Evolutionary conservation across 352 stramenopile genomes (phyloP).

Genomic region (Phytophthora tubulina): DNA sequence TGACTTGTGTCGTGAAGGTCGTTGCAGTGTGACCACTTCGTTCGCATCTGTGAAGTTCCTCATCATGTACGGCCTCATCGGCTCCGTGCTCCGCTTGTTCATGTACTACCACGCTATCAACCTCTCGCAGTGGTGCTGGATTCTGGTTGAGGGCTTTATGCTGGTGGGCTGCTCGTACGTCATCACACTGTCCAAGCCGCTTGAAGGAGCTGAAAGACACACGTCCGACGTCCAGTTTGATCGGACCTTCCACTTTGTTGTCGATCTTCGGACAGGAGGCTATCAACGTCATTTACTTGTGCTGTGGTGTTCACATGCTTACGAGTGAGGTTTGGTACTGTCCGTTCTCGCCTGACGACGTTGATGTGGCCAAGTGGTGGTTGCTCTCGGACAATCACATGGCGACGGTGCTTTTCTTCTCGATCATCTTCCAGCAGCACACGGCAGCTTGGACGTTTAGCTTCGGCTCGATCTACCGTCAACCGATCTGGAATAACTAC

Average conservation of each 20-base stretch:
- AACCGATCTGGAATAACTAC: constrained; percentile 57
- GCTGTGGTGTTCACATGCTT: constrained; percentile 43
- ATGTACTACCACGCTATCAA: constrained; percentile 79
- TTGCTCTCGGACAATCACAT: constrained; percentile 57
- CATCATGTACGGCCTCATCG: constrained; percentile 89
- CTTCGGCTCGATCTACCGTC: constrained; percentile 57
- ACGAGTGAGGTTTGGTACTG: constrained; percentile 53
- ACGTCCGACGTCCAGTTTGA: constrained; percentile 64
- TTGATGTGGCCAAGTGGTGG: constrained; percentile 59
- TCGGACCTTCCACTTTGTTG: constrained; percentile 59
- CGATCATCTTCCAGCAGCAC: constrained; percentile 46
- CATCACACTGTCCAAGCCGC: constrained; percentile 75
- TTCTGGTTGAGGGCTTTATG: constrained; percentile 72
- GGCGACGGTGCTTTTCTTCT: constrained; percentile 42
- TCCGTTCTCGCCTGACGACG: constrained; percentile 48
- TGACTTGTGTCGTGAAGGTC: constrained; percentile 88
- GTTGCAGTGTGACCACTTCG: constrained; percentile 87
- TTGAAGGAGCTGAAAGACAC: constrained; percentile 34
- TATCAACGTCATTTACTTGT: constrained; percentile 65
- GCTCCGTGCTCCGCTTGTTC: constrained; percentile 67
- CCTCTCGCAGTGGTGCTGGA: constrained; percentile 81
- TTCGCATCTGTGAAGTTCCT: constrained; percentile 91
- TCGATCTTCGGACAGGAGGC: constrained; percentile 61
- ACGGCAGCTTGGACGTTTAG: constrained; percentile 45
- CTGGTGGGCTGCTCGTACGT: constrained; percentile 76